phyloP scores from a whole-genome alignment of 2,329 filamentous ascomycete genomes.

The Fusarium longipes region DNA sequence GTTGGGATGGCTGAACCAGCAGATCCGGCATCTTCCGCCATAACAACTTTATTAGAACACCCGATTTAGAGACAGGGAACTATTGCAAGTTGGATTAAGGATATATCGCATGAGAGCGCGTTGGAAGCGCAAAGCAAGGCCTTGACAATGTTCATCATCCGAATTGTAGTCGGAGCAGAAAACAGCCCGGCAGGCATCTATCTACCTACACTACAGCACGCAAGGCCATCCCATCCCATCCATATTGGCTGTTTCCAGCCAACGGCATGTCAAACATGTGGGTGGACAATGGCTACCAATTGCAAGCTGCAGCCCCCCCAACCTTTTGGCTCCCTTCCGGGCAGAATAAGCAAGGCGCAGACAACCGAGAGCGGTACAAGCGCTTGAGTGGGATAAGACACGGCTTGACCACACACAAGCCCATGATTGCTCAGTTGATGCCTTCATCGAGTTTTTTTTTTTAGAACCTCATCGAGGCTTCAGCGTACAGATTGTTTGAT shows the following conservation, averaged over 20 bases:
- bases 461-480: not conserved
- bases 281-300: conserved; percentile 38
- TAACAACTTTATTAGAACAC: conserved; percentile 16
- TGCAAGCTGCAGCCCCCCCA: conserved; percentile 35
- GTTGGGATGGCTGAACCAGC: conserved; percentile 35
- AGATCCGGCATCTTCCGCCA: conserved; percentile 33
- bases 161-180: conserved; percentile 22
- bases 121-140: conserved; percentile 22
- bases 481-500: not conserved
- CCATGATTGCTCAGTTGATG: conserved; percentile 6
- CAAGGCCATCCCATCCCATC: conserved; percentile 34
- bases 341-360: conserved; percentile 36
- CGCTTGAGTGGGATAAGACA: conserved; percentile 18
- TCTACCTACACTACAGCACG: conserved; percentile 15
- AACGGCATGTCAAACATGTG: conserved; percentile 42
- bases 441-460: conserved; percentile 1
- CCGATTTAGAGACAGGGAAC: not conserved
- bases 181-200: conserved; percentile 19
- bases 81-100: not conserved
- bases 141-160: conserved; percentile 26
- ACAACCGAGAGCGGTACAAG: conserved; percentile 30
- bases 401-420: conserved; percentile 19
- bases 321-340: conserved; percentile 28
- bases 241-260: conserved; percentile 23
- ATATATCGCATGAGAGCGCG: conserved; percentile 11